Evolutionary conservation across 495 filamentous ascomycete species (phyloP), one percentile per base, ranked within the genome.

Genomic region (Penicillium argentinense): DNA sequence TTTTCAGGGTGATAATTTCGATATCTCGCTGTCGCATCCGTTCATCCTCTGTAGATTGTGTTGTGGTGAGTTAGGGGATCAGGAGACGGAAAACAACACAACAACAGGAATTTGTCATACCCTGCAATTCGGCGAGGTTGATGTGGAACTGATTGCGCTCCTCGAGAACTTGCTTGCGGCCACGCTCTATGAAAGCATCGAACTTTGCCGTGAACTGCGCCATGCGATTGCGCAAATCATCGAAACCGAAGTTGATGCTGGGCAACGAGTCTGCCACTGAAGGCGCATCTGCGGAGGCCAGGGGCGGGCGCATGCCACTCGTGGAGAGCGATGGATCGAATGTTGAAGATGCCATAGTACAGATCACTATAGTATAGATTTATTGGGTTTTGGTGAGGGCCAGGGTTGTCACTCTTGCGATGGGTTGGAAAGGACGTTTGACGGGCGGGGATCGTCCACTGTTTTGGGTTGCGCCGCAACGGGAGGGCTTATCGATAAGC

Each of bases 151-250:
- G 84, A 64, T 97, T 97, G 53, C 89, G 79, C 65, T 98, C 92
- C 47, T 96, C 90, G 11, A 96, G 68, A 5, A 97, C 87, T 38
- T 86, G 83, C 68, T 91, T 93, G 13, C 91, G 81, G 3, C 91
- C 89, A 45, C 85, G 81, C 51, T 95, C 91, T 54, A 98, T 97
- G 60, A 97, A 97, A 5, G 84, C 84, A 60, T 97, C 93, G 54
- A 98, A 98, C 45, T 80, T 86, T 8, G 82, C 81, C 0, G 89
- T 97, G 66, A 98, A 98, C 40, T 86, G 86, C 21, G 87, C 82
- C 92, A 98, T 97, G 68, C 89, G 85, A 53, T 89, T 89, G 67
- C 91, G 91, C 49, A 98, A 74, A 50, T 96, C 91, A 47, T 97
- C 92, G 68, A 97, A 97, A 46, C 89, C 90, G 66, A 97, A 97